phyloP scores from a whole-genome alignment of 176 grass and related monocot species.

The Lolium multiflorum region DNA sequence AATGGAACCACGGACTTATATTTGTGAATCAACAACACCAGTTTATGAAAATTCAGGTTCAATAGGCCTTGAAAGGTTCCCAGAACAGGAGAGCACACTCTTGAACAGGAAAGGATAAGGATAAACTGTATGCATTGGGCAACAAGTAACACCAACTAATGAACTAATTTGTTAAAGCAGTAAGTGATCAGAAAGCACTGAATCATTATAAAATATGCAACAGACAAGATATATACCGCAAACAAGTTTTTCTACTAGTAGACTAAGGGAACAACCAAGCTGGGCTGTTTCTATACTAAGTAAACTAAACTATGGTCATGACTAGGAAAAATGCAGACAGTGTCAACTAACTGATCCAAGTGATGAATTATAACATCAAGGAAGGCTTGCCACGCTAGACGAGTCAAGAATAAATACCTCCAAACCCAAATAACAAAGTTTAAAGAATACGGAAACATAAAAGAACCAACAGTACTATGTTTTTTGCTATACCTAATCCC shows the following conservation, averaged over 20 bases:
- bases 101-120: neutral
- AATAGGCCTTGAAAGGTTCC: neutral
- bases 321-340: neutral
- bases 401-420: neutral
- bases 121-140: neutral
- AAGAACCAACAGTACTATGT: neutral
- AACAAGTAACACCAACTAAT: neutral
- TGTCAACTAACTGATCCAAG: neutral
- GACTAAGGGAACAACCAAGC: neutral
- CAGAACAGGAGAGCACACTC: neutral
- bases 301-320: neutral
- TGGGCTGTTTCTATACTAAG: neutral
- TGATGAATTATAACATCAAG: neutral
- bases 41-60: neutral
- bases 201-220: neutral
- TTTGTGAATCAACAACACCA: neutral
- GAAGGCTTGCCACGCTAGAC: neutral
- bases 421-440: neutral
- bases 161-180: neutral
- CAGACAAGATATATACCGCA: neutral
- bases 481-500: constrained; percentile 73
- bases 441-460: neutral
- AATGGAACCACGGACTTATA: neutral
- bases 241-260: neutral
- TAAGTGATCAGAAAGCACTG: neutral